Percentiles rank a stretch among this genome's conserved stretches.
phyloP scores from a whole-genome alignment of 106 monocot genomes.

The Allium sativum region DNA sequence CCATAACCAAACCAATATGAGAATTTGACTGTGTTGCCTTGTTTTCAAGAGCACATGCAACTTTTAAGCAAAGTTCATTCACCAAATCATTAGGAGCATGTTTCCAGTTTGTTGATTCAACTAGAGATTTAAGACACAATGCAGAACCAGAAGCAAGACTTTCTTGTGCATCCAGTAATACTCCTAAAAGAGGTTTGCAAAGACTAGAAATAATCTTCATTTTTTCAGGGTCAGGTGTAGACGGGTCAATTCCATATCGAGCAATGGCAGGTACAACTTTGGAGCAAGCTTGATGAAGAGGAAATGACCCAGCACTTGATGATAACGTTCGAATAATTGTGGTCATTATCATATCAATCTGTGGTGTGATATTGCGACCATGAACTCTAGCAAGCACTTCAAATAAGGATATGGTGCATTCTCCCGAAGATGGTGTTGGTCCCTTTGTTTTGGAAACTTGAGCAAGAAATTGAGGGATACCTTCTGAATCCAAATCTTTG shows the following conservation, averaged over 20 bases:
- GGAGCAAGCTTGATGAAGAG: slow-evolving; percentile 88
- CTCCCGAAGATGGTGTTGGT: slow-evolving; percentile 35
- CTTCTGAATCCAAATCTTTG: slow-evolving; percentile 64
- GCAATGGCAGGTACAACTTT: slow-evolving; percentile 92
- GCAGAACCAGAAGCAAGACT: slow-evolving; percentile 72
- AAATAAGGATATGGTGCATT: slow-evolving; percentile 85
- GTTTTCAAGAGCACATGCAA: slow-evolving; percentile 70
- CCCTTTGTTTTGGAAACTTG: slow-evolving; percentile 75
- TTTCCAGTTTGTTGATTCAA: slow-evolving; percentile 77
- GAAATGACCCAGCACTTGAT: slow-evolving; percentile 68
- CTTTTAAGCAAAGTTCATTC: slow-evolving; percentile 72
- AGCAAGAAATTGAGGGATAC: slow-evolving; percentile 73
- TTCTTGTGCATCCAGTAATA: slow-evolving; percentile 53
- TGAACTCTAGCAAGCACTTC: slow-evolving; percentile 90
- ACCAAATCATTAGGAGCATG: slow-evolving; percentile 60
- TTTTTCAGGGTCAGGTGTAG: slow-evolving; percentile 60
- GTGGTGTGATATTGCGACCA: slow-evolving; percentile 82
- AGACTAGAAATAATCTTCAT: slow-evolving; percentile 56
- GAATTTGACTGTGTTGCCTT: slow-evolving; percentile 61
- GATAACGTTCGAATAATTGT: slow-evolving; percentile 71
- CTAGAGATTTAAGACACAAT: slow-evolving; percentile 68
- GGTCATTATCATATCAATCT: slow-evolving; percentile 79
- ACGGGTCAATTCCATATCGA: slow-evolving; percentile 84
- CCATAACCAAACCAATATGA: slow-evolving; percentile 84
- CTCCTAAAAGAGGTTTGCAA: slow-evolving; percentile 63